Base-by-base conservation (phyloP, 2,329 filamentous ascomycete genomes). In the Monilinia polystroma region DNA sequence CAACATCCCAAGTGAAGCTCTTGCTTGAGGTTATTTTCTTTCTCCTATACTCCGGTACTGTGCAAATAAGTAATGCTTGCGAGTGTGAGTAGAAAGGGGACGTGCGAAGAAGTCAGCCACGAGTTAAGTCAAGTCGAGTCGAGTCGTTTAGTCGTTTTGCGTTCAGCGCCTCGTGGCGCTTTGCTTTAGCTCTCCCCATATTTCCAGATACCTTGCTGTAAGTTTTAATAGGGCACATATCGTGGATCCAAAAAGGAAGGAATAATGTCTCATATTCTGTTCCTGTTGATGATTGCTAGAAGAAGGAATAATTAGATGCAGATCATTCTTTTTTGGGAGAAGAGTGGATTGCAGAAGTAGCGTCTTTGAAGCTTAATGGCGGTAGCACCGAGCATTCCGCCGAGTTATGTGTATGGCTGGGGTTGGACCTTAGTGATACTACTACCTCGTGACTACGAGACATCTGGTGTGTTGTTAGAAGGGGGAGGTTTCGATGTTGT, bases 41-140 rank as follows among this genome's bases (percentile, higher is more conserved):
- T 51, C n/a, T 16, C 57, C 57, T 32, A n/a, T 53, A 18, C 49
- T 52, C 6, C 32, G 0, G 32, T 5, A 35, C 32, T 35, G 32
- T 35, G 7, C 32, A 35, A 35, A 5, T 35, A 35, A 35, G 32
- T 35, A 18, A 38, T n/a, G 14, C 32, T 8, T 18, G 12, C 29
- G 26, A 35, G 57, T 20, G 45, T 51, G 58, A n/a, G 58, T 20
- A 60, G 29, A 60, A 51, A 51, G 41, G 55, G 45, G 58, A 60
- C 45, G 58, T 60, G 58, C 45, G 57, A 59, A 43, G 55, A 49
- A 43, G 20, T 49, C 18, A 59, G 57, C 57, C 43, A 59, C 43
- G 43, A 59, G 23, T 23, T 23, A 1, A 23, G 26, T 59, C 57
- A 41, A 32, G 32, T 32, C 32, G 32, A 32, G 32, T 35, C 32